phyloP scores from a whole-genome alignment of 805 yeast genomes.

The Yarrowia hollandica region DNA sequence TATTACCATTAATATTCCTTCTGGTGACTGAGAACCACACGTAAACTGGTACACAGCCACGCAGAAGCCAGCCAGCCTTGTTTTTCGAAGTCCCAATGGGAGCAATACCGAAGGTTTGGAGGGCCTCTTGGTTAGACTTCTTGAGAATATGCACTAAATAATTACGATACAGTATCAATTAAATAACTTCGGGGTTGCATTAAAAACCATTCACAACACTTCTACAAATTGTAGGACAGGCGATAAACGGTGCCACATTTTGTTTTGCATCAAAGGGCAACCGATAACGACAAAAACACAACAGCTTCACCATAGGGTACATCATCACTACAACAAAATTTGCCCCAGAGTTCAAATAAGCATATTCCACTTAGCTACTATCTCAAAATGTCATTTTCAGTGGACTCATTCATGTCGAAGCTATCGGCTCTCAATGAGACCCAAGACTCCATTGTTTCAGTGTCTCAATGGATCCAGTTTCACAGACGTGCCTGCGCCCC shows the following conservation, averaged over 20 bases:
- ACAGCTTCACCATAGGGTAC: no score
- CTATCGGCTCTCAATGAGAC: conserved; percentile 51
- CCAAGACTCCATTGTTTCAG: conserved; percentile 71
- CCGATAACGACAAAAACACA: not conserved
- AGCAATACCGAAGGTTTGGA: not conserved
- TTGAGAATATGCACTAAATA: not conserved
- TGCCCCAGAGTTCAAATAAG: no score
- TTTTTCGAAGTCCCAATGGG: not conserved
- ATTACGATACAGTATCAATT: no score
- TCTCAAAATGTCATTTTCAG: conserved; percentile 52
- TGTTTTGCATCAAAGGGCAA: not conserved
- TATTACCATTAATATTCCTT: no score
- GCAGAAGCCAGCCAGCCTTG: not conserved
- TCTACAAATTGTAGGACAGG: no score
- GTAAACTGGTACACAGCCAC: conserved; percentile 6
- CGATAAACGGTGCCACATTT: no score
- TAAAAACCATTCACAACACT: not conserved
- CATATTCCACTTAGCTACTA: no score
- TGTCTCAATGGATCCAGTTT: conserved; percentile 69
- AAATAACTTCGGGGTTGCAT: no score
- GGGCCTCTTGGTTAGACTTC: not conserved
- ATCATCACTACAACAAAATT: no score
- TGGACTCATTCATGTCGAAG: conserved; percentile 51
- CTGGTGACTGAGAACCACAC: no score
- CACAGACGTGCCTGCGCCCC: conserved; percentile 59